Evolutionary conservation across 2,329 filamentous ascomycete species (phyloP).

Genomic region (Reticulascus tulasneorum): DNA sequence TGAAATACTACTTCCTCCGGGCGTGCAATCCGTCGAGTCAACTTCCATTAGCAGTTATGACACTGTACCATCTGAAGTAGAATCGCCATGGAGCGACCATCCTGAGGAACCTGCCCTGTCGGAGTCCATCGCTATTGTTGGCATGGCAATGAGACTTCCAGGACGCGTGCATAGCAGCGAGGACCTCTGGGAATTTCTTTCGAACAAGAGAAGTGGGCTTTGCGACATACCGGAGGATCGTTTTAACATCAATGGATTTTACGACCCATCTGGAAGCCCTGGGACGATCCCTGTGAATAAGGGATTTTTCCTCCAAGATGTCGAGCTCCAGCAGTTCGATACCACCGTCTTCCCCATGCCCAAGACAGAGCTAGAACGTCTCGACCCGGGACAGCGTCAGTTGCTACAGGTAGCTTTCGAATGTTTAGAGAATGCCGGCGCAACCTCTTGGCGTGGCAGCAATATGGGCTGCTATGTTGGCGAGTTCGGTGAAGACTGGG

Average conservation of each 20-base stretch:
- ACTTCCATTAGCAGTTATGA: too few species aligned
- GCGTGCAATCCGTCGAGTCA: too few species aligned
- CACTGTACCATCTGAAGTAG: too few species aligned
- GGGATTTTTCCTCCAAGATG: slow-evolving; percentile 3
- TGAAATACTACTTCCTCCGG: too few species aligned
- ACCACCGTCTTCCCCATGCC: slow-evolving; percentile 6
- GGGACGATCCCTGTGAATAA: slow-evolving; percentile 1
- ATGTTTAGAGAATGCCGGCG: slow-evolving; percentile 23
- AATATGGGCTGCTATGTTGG: slow-evolving; percentile 23
- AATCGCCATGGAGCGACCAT: too few species aligned
- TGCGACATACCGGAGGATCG: neutral
- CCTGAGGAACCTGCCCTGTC: too few species aligned
- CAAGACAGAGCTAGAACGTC: slow-evolving; percentile 3
- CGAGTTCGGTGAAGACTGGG: slow-evolving; percentile 21
- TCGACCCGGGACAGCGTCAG: slow-evolving; percentile 28
- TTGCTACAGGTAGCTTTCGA: slow-evolving; percentile 27
- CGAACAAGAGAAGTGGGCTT: slow-evolving; percentile 1
- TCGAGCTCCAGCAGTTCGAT: slow-evolving; percentile 2
- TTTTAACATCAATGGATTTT: neutral
- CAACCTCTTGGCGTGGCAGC: slow-evolving; percentile 19
- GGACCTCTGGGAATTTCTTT: slow-evolving; percentile 1
- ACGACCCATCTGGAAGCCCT: neutral
- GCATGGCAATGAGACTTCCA: slow-evolving; percentile 5
- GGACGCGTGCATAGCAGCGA: slow-evolving; percentile 3
- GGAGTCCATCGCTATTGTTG: slow-evolving; percentile 4